A percentile compares a stretch with the other conserved stretches of the same genome.
phyloP scores from a whole-genome alignment of 495 filamentous ascomycete genomes.

The Talaromyces adpressus region DNA sequence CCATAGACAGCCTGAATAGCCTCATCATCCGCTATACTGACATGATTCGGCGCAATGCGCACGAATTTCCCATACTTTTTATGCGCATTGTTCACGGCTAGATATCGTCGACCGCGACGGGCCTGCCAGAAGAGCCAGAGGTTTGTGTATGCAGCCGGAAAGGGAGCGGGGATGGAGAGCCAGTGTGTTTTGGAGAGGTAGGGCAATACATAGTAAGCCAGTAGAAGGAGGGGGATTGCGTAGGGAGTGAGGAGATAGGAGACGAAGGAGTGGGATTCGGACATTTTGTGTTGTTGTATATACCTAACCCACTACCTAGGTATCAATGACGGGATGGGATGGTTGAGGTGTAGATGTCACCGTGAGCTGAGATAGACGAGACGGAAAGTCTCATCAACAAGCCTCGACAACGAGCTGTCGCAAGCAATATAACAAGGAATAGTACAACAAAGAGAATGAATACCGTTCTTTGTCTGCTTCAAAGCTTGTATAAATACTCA shows the following conservation, averaged over 20 bases:
- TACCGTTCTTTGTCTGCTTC: not conserved
- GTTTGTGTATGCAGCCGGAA: slow-evolving; percentile 62
- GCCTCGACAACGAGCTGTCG: not conserved
- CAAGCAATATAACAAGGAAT: not conserved
- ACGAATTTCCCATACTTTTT: slow-evolving; percentile 60
- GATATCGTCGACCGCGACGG: slow-evolving; percentile 60
- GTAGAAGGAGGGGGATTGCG: slow-evolving; percentile 41
- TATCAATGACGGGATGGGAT: not conserved
- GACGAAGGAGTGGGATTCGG: slow-evolving; percentile 21
- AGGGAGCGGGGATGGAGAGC: slow-evolving; percentile 59
- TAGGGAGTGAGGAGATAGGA: slow-evolving; percentile 53
- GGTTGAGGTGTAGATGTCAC: not conserved
- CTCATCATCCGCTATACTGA: slow-evolving; percentile 52
- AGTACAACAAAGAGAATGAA: not conserved
- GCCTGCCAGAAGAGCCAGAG: slow-evolving; percentile 69
- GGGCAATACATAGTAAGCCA: slow-evolving; percentile 60
- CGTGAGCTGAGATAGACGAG: not conserved
- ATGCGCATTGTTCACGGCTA: slow-evolving; percentile 63
- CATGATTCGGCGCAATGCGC: slow-evolving; percentile 52
- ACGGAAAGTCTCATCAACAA: not conserved
- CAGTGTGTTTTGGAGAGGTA: slow-evolving; percentile 62
- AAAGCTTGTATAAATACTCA: not conserved
- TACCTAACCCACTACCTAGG: not conserved
- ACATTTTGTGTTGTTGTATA: not conserved
- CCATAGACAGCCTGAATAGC: slow-evolving; percentile 53